Percentiles rank a stretch among this genome's conserved stretches.
Evolutionary conservation across 2,329 filamentous ascomycete genomes (phyloP).

Genomic region (Cladosporium austrohemisphaericum): DNA sequence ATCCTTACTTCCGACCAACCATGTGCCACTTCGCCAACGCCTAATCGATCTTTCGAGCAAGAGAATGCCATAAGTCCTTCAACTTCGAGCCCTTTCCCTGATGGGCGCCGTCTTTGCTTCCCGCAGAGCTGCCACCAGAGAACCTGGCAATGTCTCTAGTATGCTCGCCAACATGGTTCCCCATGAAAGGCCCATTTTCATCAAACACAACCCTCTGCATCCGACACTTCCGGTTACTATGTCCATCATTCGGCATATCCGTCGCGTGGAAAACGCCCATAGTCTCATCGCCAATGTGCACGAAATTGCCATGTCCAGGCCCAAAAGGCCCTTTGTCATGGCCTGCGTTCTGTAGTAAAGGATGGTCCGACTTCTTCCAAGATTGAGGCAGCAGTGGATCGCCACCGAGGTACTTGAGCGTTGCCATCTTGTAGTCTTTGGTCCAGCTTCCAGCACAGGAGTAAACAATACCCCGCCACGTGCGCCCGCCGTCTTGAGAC

Average conservation of each 20-base stretch:
- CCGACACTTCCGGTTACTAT: slow-evolving; percentile 43
- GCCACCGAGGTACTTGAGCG: slow-evolving; percentile 39
- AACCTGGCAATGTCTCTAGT: slow-evolving; percentile 20
- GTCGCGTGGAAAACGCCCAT: slow-evolving; percentile 46
- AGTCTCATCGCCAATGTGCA: slow-evolving; percentile 40
- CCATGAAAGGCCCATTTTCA: slow-evolving; percentile 41
- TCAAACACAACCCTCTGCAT: slow-evolving; percentile 41
- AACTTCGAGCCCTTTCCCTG: not conserved
- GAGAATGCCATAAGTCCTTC: not conserved
- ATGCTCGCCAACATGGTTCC: slow-evolving; percentile 36
- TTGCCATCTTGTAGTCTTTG: slow-evolving; percentile 48
- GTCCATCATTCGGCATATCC: slow-evolving; percentile 42
- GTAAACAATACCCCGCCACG: slow-evolving; percentile 46
- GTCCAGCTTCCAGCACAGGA: slow-evolving; percentile 47
- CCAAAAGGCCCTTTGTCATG: slow-evolving; percentile 40
- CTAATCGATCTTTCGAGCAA: too few species aligned
- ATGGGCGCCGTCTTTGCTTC: not conserved
- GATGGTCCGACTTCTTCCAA: slow-evolving; percentile 40
- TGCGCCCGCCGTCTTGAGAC: slow-evolving; percentile 5
- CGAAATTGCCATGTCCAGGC: slow-evolving; percentile 46
- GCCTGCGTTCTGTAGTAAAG: slow-evolving; percentile 38
- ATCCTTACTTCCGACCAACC: too few species aligned
- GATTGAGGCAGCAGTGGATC: slow-evolving; percentile 36
- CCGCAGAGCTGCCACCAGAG: slow-evolving; percentile 28
- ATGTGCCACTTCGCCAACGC: too few species aligned